Conservation (phyloP, 768 basidiomycete genomes). For the Macrolepiota fuliginosa region DNA sequence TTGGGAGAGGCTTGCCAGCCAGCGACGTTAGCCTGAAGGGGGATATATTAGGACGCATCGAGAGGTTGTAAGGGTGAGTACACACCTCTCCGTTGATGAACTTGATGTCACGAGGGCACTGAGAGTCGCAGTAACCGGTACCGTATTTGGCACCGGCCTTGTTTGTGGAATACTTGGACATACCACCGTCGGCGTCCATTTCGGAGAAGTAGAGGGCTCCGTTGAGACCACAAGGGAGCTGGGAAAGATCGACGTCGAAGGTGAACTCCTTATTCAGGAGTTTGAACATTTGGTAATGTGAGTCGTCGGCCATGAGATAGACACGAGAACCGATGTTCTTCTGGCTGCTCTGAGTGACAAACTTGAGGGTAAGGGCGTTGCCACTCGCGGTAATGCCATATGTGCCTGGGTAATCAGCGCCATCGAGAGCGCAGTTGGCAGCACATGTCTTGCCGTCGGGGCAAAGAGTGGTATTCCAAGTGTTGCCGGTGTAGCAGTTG, state of each 20-base stretch:
- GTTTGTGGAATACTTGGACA: conserved; percentile 46
- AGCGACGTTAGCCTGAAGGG: conserved; percentile 45
- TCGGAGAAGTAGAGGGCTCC: conserved; percentile 57
- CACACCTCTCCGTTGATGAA: conserved; percentile 55
- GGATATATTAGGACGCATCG: neutral
- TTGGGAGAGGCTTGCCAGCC: conserved; percentile 36
- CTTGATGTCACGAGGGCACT: conserved; percentile 58
- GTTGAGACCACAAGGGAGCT: conserved; percentile 58
- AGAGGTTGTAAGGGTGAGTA: conserved; percentile 7
- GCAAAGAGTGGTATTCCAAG: conserved; percentile 51
- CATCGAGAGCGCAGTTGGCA: conserved; percentile 38
- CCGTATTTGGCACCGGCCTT: conserved; percentile 50
- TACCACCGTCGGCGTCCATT: conserved; percentile 56
- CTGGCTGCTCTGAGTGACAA: conserved; percentile 36
- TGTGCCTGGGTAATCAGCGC: conserved; percentile 47
- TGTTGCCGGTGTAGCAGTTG: conserved; percentile 56
- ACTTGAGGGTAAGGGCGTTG: conserved; percentile 45
- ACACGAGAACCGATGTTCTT: conserved; percentile 42
- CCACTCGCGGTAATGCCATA: conserved; percentile 52
- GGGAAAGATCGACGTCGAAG: conserved; percentile 59
- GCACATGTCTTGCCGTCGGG: conserved; percentile 48
- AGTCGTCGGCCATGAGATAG: conserved; percentile 49
- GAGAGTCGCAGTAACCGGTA: conserved; percentile 38
- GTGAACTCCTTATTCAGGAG: conserved; percentile 58
- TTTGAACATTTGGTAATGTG: conserved; percentile 42